Conservation (phyloP, 2,329 filamentous ascomycete genomes). For the Zymoseptoria brevis region DNA sequence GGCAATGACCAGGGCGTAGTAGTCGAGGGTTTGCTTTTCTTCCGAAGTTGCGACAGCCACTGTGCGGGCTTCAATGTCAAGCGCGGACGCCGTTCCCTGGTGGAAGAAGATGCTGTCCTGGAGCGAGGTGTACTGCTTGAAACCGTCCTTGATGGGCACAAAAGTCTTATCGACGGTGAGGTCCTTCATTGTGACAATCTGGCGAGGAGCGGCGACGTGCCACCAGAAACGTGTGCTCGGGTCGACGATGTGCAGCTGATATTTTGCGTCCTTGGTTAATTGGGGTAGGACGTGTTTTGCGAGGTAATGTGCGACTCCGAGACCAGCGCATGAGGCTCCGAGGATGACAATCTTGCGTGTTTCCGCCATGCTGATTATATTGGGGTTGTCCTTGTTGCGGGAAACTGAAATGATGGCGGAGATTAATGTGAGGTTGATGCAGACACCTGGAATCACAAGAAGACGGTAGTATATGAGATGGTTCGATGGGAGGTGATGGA, state of each 20-base stretch:
- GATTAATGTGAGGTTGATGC: too few relatives aligned
- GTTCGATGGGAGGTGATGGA: not conserved
- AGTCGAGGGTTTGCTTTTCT: slow-evolving; percentile 34
- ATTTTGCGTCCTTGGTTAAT: slow-evolving; percentile 29
- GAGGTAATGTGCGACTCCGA: slow-evolving; percentile 47
- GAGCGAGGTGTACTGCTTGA: slow-evolving; percentile 42
- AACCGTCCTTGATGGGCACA: slow-evolving; percentile 42
- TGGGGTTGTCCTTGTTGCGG: not conserved
- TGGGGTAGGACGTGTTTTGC: slow-evolving; percentile 45
- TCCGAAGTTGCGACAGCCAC: slow-evolving; percentile 36
- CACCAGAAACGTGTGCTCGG: slow-evolving; percentile 48
- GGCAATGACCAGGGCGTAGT: slow-evolving; percentile 50
- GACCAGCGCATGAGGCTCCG: slow-evolving; percentile 47
- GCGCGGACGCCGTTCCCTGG: slow-evolving; percentile 40
- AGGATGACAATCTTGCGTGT: slow-evolving; percentile 44
- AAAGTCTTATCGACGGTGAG: slow-evolving; percentile 44
- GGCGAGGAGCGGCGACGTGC: slow-evolving; percentile 45
- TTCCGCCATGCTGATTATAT: slow-evolving; percentile 23
- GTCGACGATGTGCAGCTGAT: slow-evolving; percentile 49
- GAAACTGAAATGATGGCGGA: too few relatives aligned
- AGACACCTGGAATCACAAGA: too few relatives aligned
- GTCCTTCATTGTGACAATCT: slow-evolving; percentile 41
- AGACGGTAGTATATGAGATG: not conserved
- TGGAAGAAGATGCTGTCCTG: slow-evolving; percentile 38
- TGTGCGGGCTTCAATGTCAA: slow-evolving; percentile 38